A percentile compares a stretch with the other conserved stretches of the same genome.
Evolutionary conservation across 257 asterid genomes (phyloP).

Genomic region (Penstemon eatonii): DNA sequence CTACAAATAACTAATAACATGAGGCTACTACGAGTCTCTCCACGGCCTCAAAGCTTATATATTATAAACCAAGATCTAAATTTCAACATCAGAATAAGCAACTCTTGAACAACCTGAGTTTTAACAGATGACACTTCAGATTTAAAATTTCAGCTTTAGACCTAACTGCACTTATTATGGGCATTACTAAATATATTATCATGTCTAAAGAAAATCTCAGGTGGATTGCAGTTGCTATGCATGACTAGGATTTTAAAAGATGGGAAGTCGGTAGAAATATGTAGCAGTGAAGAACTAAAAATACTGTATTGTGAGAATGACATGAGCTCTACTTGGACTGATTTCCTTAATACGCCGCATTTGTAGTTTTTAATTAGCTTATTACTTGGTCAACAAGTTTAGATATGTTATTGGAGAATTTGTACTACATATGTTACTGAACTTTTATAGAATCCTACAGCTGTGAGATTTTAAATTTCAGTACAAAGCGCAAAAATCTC

Average conservation of each 20-base stretch:
- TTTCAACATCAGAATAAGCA: not conserved
- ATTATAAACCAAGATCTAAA: not conserved
- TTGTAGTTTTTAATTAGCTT: conserved; percentile 2
- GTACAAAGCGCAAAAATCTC: conserved; percentile 13
- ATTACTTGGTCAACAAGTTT: not conserved
- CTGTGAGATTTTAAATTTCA: conserved; percentile 13
- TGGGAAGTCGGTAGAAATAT: not conserved
- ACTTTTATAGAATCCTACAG: not conserved
- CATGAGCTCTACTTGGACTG: not conserved
- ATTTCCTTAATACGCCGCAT: not conserved
- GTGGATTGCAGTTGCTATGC: not conserved
- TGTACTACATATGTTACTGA: not conserved
- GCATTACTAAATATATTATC: no score
- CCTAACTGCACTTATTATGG: not conserved
- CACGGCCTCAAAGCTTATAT: not conserved
- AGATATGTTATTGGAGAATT: not conserved
- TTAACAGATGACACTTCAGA: not conserved
- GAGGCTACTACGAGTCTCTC: not conserved
- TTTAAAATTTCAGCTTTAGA: not conserved
- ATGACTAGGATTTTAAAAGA: not conserved
- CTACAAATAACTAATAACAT: not conserved
- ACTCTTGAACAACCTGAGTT: not conserved
- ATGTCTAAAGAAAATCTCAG: not conserved
- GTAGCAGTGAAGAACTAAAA: not conserved
- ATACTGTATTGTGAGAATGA: not conserved